Conservation (phyloP, 108 stramenopile genomes). For the Nitzschia sp. region DNA sequence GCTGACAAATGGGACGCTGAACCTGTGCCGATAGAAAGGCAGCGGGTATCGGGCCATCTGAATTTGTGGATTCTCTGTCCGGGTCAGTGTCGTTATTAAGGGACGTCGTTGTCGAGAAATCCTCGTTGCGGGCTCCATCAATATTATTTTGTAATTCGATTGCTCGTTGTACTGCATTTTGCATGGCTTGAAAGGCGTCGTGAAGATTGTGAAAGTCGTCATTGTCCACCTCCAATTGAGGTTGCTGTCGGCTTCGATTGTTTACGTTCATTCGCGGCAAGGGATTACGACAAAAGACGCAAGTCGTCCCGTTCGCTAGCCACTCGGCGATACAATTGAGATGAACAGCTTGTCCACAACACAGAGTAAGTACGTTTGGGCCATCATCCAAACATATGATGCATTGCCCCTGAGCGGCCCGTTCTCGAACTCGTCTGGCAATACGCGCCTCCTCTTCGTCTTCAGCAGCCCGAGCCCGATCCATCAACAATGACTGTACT, state of each 20-base stretch:
- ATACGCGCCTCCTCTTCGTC: constrained; percentile 41
- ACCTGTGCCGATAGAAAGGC: no score
- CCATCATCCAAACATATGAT: constrained; percentile 44
- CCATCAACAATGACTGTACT: constrained; percentile 15
- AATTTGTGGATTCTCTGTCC: neutral
- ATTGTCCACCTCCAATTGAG: neutral
- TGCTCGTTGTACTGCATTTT: neutral
- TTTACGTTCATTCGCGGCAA: constrained; percentile 26
- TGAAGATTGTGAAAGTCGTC: neutral
- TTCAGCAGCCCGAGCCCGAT: constrained; percentile 10
- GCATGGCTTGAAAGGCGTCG: neutral
- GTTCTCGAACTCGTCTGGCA: constrained; percentile 34
- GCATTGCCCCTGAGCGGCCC: constrained; percentile 35
- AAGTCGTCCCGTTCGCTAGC: constrained; percentile 24
- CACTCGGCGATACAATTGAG: constrained; percentile 53
- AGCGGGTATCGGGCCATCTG: no score
- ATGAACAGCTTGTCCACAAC: constrained; percentile 53
- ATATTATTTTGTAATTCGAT: neutral
- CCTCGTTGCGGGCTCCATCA: neutral
- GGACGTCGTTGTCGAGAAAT: neutral
- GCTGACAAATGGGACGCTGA: neutral
- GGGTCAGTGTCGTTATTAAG: constrained; percentile 5
- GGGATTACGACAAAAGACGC: constrained; percentile 30
- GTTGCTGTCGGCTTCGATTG: neutral
- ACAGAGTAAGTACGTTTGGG: constrained; percentile 50